Percentiles rank a stretch among this genome's conserved stretches.
Evolutionary conservation across 257 asterid species (phyloP).

Genomic region (Rhazya stricta): DNA sequence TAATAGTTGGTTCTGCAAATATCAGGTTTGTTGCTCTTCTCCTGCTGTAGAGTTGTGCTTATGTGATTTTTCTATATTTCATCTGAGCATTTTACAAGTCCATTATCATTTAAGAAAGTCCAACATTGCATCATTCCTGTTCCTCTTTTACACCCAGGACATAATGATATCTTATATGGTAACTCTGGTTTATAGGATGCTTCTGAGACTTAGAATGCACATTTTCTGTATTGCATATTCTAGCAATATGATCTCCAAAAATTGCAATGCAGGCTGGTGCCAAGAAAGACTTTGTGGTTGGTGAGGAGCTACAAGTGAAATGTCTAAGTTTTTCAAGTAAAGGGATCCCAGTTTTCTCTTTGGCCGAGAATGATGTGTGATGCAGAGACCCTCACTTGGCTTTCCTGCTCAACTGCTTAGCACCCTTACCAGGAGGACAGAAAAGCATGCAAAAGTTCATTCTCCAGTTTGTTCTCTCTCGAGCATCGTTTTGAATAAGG

Average conservation of each 20-base stretch:
- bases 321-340: slow-evolving; percentile 77
- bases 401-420: not conserved
- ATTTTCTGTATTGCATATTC: not conserved
- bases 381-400: not conserved
- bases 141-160: not conserved
- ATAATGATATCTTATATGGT: not conserved
- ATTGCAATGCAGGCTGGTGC: slow-evolving; percentile 43
- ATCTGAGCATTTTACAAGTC: not conserved
- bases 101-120: not conserved
- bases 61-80: not conserved
- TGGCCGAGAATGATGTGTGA: slow-evolving; percentile 33
- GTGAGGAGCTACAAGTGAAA: slow-evolving; percentile 62
- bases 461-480: not conserved
- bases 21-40: not conserved
- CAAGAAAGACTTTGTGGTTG: slow-evolving; percentile 47
- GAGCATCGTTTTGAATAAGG: not conserved
- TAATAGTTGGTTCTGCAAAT: not conserved
- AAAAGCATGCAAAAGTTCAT: not conserved
- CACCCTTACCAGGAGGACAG: not conserved
- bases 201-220: not conserved
- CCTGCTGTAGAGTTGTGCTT: not conserved
- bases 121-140: not conserved
- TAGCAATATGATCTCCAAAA: slow-evolving; percentile 5
- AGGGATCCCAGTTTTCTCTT: slow-evolving; percentile 79
- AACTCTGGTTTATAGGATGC: not conserved